These are phyloP conservation scores for Gossypium davidsonii DNA, from an alignment of 441 rosid species.

Conservation along the genomic window DNA sequence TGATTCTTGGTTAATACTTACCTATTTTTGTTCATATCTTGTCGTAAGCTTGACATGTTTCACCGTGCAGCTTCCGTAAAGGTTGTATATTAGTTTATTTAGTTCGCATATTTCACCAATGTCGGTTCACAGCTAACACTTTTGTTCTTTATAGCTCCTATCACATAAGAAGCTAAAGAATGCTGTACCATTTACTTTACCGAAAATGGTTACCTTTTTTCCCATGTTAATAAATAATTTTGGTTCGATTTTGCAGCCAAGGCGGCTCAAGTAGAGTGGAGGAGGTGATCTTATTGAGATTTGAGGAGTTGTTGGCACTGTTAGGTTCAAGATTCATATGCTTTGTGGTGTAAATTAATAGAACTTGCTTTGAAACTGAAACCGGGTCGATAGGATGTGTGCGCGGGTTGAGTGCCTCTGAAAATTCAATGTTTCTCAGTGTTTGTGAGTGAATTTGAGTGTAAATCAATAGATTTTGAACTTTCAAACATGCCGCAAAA, in stretches of 20 bases:
- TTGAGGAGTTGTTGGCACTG: conserved; percentile 20
- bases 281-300: conserved; percentile 38
- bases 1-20: conserved; percentile 7
- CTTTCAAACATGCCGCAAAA: conserved; percentile 11
- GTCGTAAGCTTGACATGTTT: background rate
- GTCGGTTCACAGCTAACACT: background rate
- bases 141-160: background rate
- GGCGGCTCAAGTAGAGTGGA: conserved; percentile 54
- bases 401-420: conserved; percentile 11
- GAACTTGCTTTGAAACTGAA: conserved; percentile 20
- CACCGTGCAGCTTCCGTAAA: background rate
- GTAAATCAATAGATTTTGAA: conserved; percentile 46
- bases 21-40: background rate
- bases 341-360: conserved; percentile 26
- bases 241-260: conserved; percentile 51
- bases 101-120: background rate
- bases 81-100: background rate
- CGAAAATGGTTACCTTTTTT: background rate
- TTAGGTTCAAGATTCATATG: conserved; percentile 16
- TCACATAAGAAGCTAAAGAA: background rate
- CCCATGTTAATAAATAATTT: background rate
- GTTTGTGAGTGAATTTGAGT: conserved; percentile 40
- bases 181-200: background rate
- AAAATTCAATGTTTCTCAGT: conserved; percentile 13
- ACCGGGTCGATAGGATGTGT: conserved; percentile 16